Conservation (phyloP, 208 protist species). For the Kentomonas sorsogonicus region DNA sequence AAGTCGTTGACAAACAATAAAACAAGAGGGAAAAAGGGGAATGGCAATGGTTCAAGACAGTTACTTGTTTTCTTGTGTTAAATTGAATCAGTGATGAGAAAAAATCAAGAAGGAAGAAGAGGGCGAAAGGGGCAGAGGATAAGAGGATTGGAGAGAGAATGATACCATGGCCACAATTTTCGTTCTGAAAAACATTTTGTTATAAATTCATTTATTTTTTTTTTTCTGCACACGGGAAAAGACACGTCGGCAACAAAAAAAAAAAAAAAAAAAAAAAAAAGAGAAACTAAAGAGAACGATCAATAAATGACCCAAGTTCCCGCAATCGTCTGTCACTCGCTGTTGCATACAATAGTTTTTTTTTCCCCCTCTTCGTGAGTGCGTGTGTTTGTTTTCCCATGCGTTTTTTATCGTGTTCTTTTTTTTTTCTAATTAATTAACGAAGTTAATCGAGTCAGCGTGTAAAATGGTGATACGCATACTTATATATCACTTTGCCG, state of each 20-base stretch:
- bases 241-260: not conserved
- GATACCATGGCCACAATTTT: not conserved
- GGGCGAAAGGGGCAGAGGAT: not conserved
- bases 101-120: constrained; percentile 7
- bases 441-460: too few relatives aligned
- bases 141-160: not conserved
- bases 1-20: too few relatives aligned
- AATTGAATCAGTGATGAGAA: constrained; percentile 2
- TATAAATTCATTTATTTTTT: not conserved
- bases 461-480: not conserved
- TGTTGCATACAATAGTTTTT: constrained; percentile 8
- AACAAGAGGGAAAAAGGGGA: too few relatives aligned
- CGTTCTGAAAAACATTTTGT: not conserved
- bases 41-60: too few relatives aligned
- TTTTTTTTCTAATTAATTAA: constrained; percentile 8
- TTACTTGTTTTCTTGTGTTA: not conserved
- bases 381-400: too few relatives aligned
- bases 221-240: not conserved
- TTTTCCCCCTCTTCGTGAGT: not conserved
- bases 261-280: not conserved
- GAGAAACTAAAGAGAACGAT: not conserved
- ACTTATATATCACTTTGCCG: not conserved
- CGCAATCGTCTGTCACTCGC: not conserved
- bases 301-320: not conserved
- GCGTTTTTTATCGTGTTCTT: not conserved